phyloP scores from a whole-genome alignment of 1,139 yeast genomes.

The Kodamaea plutei region DNA sequence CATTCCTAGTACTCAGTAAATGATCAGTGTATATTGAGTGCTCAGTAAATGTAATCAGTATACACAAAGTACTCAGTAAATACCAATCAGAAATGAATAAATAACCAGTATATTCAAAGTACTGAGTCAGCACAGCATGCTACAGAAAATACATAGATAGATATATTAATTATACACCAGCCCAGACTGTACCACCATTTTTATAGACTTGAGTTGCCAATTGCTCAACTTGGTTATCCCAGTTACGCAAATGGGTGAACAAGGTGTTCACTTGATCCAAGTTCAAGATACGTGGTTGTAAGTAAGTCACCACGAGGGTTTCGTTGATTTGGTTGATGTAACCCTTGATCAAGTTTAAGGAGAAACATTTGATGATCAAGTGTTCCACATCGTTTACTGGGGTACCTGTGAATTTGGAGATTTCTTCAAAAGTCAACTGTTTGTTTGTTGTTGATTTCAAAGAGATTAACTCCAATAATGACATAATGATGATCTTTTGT shows the following conservation, averaged over 20 bases:
- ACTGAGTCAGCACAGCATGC: no score
- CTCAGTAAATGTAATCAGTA: neutral
- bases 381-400: slow-evolving; percentile 77
- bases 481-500: slow-evolving; percentile 90
- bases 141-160: no score
- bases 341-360: slow-evolving; percentile 79
- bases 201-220: slow-evolving; percentile 47
- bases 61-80: neutral
- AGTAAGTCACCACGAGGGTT: slow-evolving; percentile 82
- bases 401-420: slow-evolving; percentile 68
- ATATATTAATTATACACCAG: slow-evolving; percentile 29
- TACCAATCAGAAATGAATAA: neutral
- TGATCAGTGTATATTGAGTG: no score
- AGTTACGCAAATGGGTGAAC: slow-evolving; percentile 65
- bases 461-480: slow-evolving; percentile 84
- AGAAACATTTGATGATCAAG: slow-evolving; percentile 85
- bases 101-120: neutral
- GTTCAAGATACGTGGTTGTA: slow-evolving; percentile 91
- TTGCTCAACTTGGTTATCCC: slow-evolving; percentile 72
- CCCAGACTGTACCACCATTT: slow-evolving; percentile 41
- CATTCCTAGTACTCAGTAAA: no score
- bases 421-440: slow-evolving; percentile 66
- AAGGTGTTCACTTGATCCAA: slow-evolving; percentile 72
- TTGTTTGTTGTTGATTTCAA: slow-evolving; percentile 72
- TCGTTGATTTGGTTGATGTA: slow-evolving; percentile 82